Evolutionary conservation across 768 basidiomycete species (phyloP).

Genomic region (Pleurotus citrinopileatus): DNA sequence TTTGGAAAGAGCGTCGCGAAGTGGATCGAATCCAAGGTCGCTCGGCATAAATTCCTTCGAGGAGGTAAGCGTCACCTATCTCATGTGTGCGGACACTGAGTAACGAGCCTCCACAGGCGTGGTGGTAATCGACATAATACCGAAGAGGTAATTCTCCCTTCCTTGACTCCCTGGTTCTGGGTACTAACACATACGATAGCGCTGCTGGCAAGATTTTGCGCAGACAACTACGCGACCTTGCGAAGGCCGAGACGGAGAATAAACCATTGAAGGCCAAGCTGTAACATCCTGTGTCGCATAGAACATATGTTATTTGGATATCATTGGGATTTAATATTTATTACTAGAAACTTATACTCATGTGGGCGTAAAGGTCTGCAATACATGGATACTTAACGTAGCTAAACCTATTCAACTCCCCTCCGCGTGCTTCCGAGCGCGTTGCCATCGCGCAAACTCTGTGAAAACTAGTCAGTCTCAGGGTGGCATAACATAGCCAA

Average conservation of each 20-base stretch:
- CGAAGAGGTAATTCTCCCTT: constrained; percentile 55
- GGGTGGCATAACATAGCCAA: too few relatives aligned
- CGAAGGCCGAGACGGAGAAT: constrained; percentile 47
- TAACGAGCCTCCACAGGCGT: constrained; percentile 43
- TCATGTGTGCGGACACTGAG: neutral
- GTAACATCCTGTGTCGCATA: neutral
- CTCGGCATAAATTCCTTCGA: constrained; percentile 73
- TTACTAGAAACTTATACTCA: too few relatives aligned
- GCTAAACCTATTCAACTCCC: too few relatives aligned
- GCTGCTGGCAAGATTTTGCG: constrained; percentile 88
- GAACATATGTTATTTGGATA: too few relatives aligned
- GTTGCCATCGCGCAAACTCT: too few relatives aligned
- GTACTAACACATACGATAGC: constrained; percentile 31
- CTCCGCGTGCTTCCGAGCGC: too few relatives aligned
- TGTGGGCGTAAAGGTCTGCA: neutral
- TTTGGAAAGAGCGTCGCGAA: constrained; percentile 52
- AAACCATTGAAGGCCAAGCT: constrained; percentile 4
- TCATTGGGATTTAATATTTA: too few relatives aligned
- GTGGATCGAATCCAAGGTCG: constrained; percentile 72
- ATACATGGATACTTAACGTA: too few relatives aligned
- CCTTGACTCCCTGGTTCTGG: neutral
- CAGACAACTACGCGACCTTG: constrained; percentile 67
- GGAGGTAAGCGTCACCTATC: constrained; percentile 43
- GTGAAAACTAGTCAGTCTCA: too few relatives aligned
- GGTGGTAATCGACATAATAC: constrained; percentile 56